Evolutionary conservation across 2,329 filamentous ascomycete species (phyloP).

Genomic region (Chrysoporthe austroafricana): DNA sequence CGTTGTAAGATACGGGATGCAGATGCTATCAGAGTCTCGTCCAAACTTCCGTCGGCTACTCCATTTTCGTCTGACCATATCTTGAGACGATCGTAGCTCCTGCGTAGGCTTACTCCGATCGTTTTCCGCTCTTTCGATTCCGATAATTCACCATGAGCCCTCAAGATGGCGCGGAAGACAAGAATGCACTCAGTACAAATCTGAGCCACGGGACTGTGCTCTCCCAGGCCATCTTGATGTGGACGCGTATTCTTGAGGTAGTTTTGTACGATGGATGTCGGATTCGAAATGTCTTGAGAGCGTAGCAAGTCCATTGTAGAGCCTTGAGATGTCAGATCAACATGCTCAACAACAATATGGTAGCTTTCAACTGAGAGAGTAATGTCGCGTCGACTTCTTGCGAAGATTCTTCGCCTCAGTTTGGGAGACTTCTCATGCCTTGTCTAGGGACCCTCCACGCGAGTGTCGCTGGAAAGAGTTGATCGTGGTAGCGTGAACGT

Average conservation of each 20-base stretch:
- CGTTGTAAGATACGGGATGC: neutral
- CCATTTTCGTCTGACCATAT: conserved; percentile 15
- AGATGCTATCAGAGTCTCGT: neutral
- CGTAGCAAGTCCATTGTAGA: too few relatives aligned
- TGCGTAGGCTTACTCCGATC: neutral
- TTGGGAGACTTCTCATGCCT: too few relatives aligned
- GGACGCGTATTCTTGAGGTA: neutral
- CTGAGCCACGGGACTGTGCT: neutral
- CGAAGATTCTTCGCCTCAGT: too few relatives aligned
- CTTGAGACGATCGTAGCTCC: conserved; percentile 14
- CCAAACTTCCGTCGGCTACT: neutral
- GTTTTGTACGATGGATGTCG: neutral
- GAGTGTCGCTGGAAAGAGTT: too few relatives aligned
- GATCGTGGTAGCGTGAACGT: too few relatives aligned
- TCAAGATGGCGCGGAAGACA: conserved; percentile 1
- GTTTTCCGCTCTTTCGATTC: neutral
- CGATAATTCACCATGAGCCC: neutral
- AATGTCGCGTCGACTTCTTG: too few relatives aligned
- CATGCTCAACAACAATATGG: too few relatives aligned
- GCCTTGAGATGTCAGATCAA: too few relatives aligned
- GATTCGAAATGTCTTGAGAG: too few relatives aligned
- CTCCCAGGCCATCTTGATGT: neutral
- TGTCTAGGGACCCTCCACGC: too few relatives aligned
- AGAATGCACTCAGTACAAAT: conserved; percentile 7
- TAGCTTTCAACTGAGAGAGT: too few relatives aligned